Percentiles rank a stretch among this genome's conserved stretches.
phyloP scores from a whole-genome alignment of 2,329 filamentous ascomycete species.

The Arthrinium phaeospermum region DNA sequence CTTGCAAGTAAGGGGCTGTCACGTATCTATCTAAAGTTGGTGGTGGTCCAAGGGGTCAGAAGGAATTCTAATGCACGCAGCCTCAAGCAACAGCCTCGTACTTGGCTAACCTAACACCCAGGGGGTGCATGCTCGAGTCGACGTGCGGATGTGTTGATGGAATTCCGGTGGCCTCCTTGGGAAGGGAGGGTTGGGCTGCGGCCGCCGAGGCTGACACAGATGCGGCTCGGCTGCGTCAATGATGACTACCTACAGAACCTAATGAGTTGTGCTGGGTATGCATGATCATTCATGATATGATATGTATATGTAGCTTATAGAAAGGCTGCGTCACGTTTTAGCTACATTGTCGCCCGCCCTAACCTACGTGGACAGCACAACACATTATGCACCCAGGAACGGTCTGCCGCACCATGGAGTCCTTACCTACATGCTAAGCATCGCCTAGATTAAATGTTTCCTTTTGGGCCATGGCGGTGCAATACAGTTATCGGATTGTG shows the following conservation, averaged over 20 bases:
- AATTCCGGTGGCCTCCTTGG: not conserved
- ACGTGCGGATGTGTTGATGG: not conserved
- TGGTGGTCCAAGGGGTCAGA: not conserved
- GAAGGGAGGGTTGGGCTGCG: not conserved
- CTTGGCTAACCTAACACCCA: not conserved
- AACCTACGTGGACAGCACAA: not conserved
- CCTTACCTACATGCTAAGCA: not conserved
- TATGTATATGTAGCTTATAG: not conserved
- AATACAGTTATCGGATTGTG: not conserved
- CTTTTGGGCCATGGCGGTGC: not conserved
- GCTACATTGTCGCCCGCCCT: not conserved
- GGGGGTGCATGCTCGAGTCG: not conserved
- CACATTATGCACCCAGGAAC: not conserved
- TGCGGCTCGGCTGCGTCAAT: not conserved
- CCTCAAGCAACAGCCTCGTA: not conserved
- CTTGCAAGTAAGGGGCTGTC: not conserved
- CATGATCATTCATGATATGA: conserved; percentile 1
- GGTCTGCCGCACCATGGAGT: not conserved
- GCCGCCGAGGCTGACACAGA: conserved; percentile 4
- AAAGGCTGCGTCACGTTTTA: not conserved
- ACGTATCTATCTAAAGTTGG: not conserved
- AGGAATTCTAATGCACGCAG: not conserved
- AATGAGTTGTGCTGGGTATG: not conserved
- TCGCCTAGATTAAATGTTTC: not conserved
- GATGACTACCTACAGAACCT: conserved; percentile 3